Evolutionary conservation across 1,284 basidiomycete species (phyloP), one percentile per base, ranked within the genome.

Genomic region (Ceratobasidium sp.): DNA sequence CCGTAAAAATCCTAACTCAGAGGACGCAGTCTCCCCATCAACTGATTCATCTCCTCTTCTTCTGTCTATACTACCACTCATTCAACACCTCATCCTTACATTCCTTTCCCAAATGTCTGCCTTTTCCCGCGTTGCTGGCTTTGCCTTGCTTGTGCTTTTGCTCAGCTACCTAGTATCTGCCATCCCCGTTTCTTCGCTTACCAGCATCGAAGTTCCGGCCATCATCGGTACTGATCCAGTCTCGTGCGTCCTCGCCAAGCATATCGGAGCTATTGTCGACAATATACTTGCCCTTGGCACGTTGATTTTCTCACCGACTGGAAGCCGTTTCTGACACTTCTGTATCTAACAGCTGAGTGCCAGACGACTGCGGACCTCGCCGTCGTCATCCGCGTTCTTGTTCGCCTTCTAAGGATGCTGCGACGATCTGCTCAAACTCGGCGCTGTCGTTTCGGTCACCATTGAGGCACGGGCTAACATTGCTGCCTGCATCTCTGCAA

Each of bases 381-480:
- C 4, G 50, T 41, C 4, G 57, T 47, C 15, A 24, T 63, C 11
- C 22, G 44, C 2, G 22, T n/a, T 17, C 2, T 73, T 15, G 24
- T 62, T 14, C 24, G 1, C 53, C 15, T 45, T 73, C 47, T 15
- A 41, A 29, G 71, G 57, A 15, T 73, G 71, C 59, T 15, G 57
- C 8, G 59, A 62, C 36, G 71, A 73, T 0, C 19, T 73, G 47
- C 33, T 63, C 31, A 63, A 53, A 29, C 44, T 73, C 17, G 71
- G 59, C 3, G 71, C 59, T 11, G 71, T 41, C 14, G 71, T 73
- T 17, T 14, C n/a, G 11, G 29, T 73, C 33, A 36, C 5, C 17
- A 48, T 54, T 33, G 71, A 73, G 47, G 71, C 71, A 1, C 50
- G 63, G 59, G 59, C 71, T 29, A 62, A 50, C 29, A 62, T 73